A percentile compares a stretch with the other conserved stretches of the same genome.
Conservation (phyloP, 352 stramenopile genomes). For the Globisporangium viniferum region DNA sequence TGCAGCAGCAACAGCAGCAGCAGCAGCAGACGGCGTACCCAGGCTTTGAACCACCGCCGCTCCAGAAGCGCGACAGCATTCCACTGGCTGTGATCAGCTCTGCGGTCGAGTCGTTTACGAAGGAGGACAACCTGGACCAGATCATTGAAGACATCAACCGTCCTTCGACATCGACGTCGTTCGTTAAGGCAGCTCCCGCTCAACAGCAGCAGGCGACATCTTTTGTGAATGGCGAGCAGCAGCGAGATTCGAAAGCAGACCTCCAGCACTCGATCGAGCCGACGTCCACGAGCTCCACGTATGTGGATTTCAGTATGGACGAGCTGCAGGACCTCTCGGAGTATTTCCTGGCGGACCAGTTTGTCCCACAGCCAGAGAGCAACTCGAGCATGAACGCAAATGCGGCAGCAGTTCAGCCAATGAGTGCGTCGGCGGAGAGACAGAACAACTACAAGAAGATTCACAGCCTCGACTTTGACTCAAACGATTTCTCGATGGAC, state of each 20-base stretch:
- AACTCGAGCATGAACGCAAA: background rate
- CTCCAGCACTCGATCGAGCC: constrained; percentile 25
- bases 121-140: constrained; percentile 69
- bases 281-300: constrained; percentile 36
- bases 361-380: constrained; percentile 17
- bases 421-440: constrained; percentile 5
- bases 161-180: constrained; percentile 35
- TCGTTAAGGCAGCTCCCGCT: constrained; percentile 29
- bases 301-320: constrained; percentile 62
- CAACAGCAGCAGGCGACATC: constrained; percentile 13
- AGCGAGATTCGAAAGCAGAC: constrained; percentile 23
- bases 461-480: constrained; percentile 76
- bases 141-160: constrained; percentile 78
- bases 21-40: constrained; percentile 20
- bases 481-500: constrained; percentile 30
- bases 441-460: constrained; percentile 57
- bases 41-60: constrained; percentile 15
- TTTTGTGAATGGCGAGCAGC: constrained; percentile 25
- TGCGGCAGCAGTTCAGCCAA: background rate
- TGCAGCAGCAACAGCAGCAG: constrained; percentile 22
- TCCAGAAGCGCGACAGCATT: constrained; percentile 61
- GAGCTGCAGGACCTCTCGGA: constrained; percentile 74
- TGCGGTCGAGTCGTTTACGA: constrained; percentile 68
- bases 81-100: constrained; percentile 62
- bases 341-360: constrained; percentile 66